Percentiles rank a stretch among this genome's conserved stretches.
Evolutionary conservation across 2,329 filamentous ascomycete species (phyloP).

Genomic region (Zasmidium citrigriseum): DNA sequence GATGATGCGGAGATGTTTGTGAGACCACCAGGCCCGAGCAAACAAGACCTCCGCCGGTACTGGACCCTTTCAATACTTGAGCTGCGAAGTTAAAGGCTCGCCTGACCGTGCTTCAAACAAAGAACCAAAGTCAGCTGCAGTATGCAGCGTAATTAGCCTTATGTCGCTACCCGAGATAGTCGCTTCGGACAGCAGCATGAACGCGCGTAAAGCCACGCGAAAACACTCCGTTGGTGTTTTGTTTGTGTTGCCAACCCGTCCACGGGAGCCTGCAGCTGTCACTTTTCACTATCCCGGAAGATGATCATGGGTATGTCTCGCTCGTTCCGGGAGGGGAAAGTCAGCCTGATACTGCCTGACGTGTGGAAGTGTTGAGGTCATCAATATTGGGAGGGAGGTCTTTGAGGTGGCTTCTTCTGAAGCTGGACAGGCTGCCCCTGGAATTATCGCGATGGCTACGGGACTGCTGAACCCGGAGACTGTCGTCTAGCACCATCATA

Average conservation of each 20-base stretch:
- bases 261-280: slow-evolving; percentile 22
- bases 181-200: slow-evolving; percentile 18
- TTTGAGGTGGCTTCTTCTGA: no score
- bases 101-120: neutral
- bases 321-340: neutral
- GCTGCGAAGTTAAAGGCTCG: neutral
- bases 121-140: slow-evolving; percentile 4
- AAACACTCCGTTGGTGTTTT: slow-evolving; percentile 12
- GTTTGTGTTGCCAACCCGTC: slow-evolving; percentile 18
- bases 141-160: slow-evolving; percentile 7
- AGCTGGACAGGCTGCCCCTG: no score
- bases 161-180: slow-evolving; percentile 16
- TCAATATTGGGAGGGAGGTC: neutral
- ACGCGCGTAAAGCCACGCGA: slow-evolving; percentile 19
- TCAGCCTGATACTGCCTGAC: neutral
- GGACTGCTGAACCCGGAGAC: no score
- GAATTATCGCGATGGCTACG: no score
- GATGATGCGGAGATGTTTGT: neutral
- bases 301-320: slow-evolving; percentile 5
- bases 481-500: no score
- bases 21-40: slow-evolving; percentile 9
- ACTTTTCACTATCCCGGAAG: slow-evolving; percentile 2
- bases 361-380: neutral
- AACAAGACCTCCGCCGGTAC: neutral
- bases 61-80: neutral